Base-by-base conservation (phyloP, 2,329 filamentous ascomycete species). In the Arthrobotrys sphaeroides region DNA sequence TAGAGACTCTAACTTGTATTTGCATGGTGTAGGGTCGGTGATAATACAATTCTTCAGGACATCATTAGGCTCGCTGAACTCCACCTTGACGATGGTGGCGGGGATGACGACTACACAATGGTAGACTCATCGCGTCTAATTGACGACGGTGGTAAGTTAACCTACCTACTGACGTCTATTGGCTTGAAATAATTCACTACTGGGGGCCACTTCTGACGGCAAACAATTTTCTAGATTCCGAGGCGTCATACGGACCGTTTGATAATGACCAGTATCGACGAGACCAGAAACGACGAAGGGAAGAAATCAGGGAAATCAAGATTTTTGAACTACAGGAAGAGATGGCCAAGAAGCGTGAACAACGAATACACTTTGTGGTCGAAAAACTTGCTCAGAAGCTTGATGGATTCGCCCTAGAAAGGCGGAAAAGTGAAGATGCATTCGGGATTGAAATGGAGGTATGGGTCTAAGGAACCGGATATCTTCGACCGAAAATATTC, bases 1-100 rank as follows among this genome's bases (percentile, higher is more conserved):
- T 33, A 33, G 10, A 5, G 28, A n/a, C n/a, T n/a, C 10, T 33
- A 18, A 10, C 7, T 49, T 28, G 2, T 31, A 33, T 57, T 2
- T 18, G 18, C 7, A 57, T 53, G n/a, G n/a, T n/a, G 7, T 45
- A 72, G 67, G 67, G 49, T 72, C 6, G 67, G 67, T 31, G 67
- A 72, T 49, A 72, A 65, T 38, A 72, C 67, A 9, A 72, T 72
- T 38, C 59, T 72, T 16, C 59, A 64, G 40, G 67, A 72, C 38
- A 72, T 72, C 13, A 49, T 72, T 9, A 26, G 47, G 13, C 59
- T 72, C 2, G 33, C 67, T 9, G 49, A 72, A 22, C 49, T 72
- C 20, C 59, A 72, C 16, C 47, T 59, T 28, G 57, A 42, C 3
- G 31, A 61, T 5, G 22, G 10, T 2, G 5, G 28, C 18, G 28